Conservation (phyloP, 768 basidiomycete genomes). For the Boletus sensibilis region DNA sequence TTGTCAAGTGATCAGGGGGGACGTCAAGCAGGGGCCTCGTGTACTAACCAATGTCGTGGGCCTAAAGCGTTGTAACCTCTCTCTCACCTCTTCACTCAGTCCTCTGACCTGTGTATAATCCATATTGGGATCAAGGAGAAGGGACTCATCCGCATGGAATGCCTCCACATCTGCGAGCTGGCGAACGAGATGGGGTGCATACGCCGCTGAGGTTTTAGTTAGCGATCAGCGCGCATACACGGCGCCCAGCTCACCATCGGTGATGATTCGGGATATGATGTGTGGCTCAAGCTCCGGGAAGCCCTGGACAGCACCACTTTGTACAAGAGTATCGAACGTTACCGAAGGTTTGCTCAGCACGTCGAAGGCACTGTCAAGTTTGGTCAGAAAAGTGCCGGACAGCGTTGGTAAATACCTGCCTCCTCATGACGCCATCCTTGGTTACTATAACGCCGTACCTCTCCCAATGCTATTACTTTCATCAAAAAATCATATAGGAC, state of each 20-base stretch:
- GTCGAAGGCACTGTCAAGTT: constrained; percentile 62
- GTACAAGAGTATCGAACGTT: constrained; percentile 40
- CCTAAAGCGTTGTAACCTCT: constrained; percentile 55
- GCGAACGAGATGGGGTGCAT: constrained; percentile 60
- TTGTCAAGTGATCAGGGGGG: not conserved
- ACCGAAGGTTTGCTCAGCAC: constrained; percentile 62
- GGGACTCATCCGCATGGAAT: constrained; percentile 75
- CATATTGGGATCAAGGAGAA: constrained; percentile 65
- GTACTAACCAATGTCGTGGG: constrained; percentile 66
- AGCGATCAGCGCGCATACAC: not conserved
- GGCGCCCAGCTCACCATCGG: constrained; percentile 55
- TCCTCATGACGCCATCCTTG: constrained; percentile 44
- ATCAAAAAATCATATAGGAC: not conserved
- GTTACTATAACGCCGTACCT: constrained; percentile 40
- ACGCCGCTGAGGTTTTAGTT: constrained; percentile 47
- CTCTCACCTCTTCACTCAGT: constrained; percentile 73
- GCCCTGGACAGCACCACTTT: constrained; percentile 40
- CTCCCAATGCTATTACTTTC: constrained; percentile 39
- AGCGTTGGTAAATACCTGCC: constrained; percentile 28
- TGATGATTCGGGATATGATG: constrained; percentile 59
- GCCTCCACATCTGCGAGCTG: constrained; percentile 73
- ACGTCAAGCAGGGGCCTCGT: not conserved
- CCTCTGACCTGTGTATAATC: constrained; percentile 67
- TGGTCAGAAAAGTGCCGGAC: not conserved
- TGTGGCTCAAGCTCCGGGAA: constrained; percentile 49